Percentiles rank a stretch among this genome's conserved stretches.
These are phyloP conservation scores for Cystobasidium onofrii DNA, from an alignment of 768 basidiomycete genomes.

Conservation along the genomic window DNA sequence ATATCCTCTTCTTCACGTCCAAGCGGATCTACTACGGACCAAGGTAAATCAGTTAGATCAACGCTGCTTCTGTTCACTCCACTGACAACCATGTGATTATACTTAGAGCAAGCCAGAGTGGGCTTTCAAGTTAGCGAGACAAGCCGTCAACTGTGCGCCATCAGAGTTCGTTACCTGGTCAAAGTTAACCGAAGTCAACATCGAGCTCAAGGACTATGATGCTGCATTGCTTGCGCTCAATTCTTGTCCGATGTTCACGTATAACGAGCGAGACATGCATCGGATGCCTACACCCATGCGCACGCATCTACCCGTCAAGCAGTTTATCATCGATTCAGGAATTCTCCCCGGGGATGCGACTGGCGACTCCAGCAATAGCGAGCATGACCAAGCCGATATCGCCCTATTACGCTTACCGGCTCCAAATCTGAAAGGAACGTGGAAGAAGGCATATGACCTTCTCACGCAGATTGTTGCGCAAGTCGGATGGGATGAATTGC, in stretches of 20 bases:
- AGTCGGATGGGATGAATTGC: constrained; percentile 97
- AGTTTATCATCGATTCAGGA: constrained; percentile 65
- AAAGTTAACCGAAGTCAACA: constrained; percentile 88
- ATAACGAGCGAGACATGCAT: constrained; percentile 89
- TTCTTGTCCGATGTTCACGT: constrained; percentile 90
- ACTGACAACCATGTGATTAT: background rate
- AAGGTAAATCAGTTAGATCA: constrained; percentile 49
- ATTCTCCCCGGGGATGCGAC: constrained; percentile 57
- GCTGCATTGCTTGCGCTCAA: constrained; percentile 47
- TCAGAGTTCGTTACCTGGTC: constrained; percentile 99
- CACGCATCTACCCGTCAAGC: constrained; percentile 76
- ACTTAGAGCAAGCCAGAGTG: constrained; percentile 62
- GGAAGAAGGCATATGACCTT: constrained; percentile 85
- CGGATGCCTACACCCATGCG: constrained; percentile 68
- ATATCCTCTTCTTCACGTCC: constrained; percentile 85
- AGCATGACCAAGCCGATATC: constrained; percentile 86
- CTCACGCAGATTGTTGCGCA: constrained; percentile 82
- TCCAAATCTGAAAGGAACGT: constrained; percentile 87
- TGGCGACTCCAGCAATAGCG: constrained; percentile 56
- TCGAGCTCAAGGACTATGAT: constrained; percentile 79
- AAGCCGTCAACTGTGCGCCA: constrained; percentile 96
- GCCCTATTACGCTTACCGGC: constrained; percentile 90
- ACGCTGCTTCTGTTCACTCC: background rate
- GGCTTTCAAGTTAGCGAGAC: constrained; percentile 82
- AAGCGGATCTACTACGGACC: constrained; percentile 82